A percentile compares a stretch with the other conserved stretches of the same genome.
Conservation (phyloP, 1,139 yeast species). For the Nakaseomyces glabratus region DNA sequence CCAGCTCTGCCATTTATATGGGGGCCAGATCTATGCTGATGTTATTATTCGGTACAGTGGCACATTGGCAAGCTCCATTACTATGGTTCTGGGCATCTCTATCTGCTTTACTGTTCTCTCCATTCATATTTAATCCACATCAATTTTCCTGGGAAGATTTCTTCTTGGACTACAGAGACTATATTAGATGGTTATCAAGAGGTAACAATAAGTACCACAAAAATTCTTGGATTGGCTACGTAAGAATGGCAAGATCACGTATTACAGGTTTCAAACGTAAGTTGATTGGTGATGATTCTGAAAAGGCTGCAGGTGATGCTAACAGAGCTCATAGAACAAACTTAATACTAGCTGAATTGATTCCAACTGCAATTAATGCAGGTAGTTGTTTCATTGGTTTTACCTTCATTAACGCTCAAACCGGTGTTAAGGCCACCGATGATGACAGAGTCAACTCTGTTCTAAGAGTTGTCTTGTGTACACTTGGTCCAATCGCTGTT, state of each 20-base stretch:
- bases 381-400: conserved; percentile 88
- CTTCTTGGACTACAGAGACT: conserved; percentile 97
- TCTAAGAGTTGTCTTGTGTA: conserved; percentile 77
- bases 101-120: conserved; percentile 83
- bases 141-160: conserved; percentile 99
- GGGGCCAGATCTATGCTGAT: conserved; percentile 89
- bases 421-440: conserved; percentile 58
- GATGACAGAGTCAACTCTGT: conserved; percentile 62
- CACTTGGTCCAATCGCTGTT: conserved; percentile 84
- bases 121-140: conserved; percentile 95
- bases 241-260: conserved; percentile 91
- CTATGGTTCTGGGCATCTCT: conserved; percentile 98
- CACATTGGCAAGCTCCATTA: conserved; percentile 96
- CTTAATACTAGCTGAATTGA: conserved; percentile 73
- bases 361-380: conserved; percentile 78
- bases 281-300: conserved; percentile 76
- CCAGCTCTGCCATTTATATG: conserved; percentile 91
- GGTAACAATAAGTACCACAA: conserved; percentile 99
- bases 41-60: conserved; percentile 81
- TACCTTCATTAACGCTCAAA: conserved; percentile 92
- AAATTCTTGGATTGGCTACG: conserved; percentile 98
- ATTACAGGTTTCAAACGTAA: conserved; percentile 97
- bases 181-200: conserved; percentile 95
- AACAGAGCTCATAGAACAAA: conserved; percentile 90
- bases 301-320: conserved; percentile 91